Evolutionary conservation across 495 filamentous ascomycete species (phyloP).

Genomic region (Neurospora tetraspora): DNA sequence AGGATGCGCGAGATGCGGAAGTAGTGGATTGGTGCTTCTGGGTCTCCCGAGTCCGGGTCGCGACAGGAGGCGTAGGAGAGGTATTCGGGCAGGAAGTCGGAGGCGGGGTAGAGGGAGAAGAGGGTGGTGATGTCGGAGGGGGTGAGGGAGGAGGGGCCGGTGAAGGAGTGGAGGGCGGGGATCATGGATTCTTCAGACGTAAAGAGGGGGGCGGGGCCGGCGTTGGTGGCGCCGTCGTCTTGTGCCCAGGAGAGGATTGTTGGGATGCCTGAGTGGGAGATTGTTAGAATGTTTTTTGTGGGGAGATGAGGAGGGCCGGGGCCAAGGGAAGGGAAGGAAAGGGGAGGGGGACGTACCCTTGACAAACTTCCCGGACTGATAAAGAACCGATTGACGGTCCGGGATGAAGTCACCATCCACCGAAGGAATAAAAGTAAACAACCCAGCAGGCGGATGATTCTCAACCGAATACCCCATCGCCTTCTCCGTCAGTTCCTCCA

Average conservation of each 20-base stretch:
- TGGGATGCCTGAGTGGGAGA: conserved; percentile 11
- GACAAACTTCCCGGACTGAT: conserved; percentile 15
- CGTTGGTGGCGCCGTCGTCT: conserved; percentile 20
- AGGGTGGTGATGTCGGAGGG: conserved; percentile 10
- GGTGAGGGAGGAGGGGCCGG: conserved; percentile 1
- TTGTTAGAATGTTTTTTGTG: neutral
- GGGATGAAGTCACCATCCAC: conserved; percentile 23
- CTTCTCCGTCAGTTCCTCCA: conserved; percentile 21
- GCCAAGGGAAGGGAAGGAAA: too few species aligned
- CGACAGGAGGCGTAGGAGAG: conserved; percentile 11
- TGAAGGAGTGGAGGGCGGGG: conserved; percentile 2
- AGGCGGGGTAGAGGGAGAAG: conserved; percentile 14
- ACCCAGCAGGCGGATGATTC: conserved; percentile 13
- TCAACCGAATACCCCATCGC: conserved; percentile 14
- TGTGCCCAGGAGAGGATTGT: conserved; percentile 22
- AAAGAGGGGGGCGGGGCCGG: conserved; percentile 8
- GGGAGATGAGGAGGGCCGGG: neutral
- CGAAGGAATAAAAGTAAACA: conserved; percentile 21
- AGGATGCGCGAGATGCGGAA: conserved; percentile 22
- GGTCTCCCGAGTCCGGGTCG: conserved; percentile 4
- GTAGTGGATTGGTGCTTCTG: conserved; percentile 13
- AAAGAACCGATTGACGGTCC: conserved; percentile 11
- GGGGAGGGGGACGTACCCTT: conserved; percentile 6
- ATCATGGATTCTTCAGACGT: conserved; percentile 14
- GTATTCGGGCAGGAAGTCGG: conserved; percentile 13